Evolutionary conservation across 2,329 filamentous ascomycete genomes (phyloP), one percentile per base, ranked within the genome.

Genomic region (Sporothrix globosa): DNA sequence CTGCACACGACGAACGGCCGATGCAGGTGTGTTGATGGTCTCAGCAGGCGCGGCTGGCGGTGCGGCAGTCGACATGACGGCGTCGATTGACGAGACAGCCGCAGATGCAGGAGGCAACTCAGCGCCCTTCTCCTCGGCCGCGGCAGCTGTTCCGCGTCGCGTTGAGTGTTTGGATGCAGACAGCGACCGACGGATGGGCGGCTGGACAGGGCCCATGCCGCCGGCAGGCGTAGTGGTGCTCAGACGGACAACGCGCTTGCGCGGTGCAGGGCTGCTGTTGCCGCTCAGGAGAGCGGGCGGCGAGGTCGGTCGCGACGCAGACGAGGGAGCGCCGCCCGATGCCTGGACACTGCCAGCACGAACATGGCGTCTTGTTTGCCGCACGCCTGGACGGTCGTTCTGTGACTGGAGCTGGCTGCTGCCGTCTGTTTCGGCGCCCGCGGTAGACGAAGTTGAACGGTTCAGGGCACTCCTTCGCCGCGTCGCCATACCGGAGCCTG

Each of bases 231-330:
- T 74, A 1, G 75, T 73, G 14, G 74, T 71, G 77, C 85, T 88
- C 21, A 89, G 79, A 17, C 87, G 83, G 19, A 89, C 85, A 41
- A 89, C 84, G 53, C 87, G 81, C 76, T 87, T 88, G 72, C 86
- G 81, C 1, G 77, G 78, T 2, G 82, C 80, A 0, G 86, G 86
- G 74, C 85, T 88, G 69, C 79, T 80, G 53, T 87, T 85, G 60
- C 81, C 80, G 67, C 82, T 85, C 66, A 79, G 80, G 1, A 79
- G 77, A 4, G 67, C 24, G 5, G 68, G 52, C 1, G 85, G 84
- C 21, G 84, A 86, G 1, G 78, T 75, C 10, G 78, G 80, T 48
- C 80, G 78, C 10, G 82, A 82, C 1, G 72, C 61, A 1, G 73
- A 67, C 0, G 71, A 68, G 3, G 72, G 48, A 1, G 70, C 61